Percentiles rank a stretch among this genome's conserved stretches.
Evolutionary conservation across 2,329 filamentous ascomycete species (phyloP).

Genomic region (Colletotrichum gigasporum): DNA sequence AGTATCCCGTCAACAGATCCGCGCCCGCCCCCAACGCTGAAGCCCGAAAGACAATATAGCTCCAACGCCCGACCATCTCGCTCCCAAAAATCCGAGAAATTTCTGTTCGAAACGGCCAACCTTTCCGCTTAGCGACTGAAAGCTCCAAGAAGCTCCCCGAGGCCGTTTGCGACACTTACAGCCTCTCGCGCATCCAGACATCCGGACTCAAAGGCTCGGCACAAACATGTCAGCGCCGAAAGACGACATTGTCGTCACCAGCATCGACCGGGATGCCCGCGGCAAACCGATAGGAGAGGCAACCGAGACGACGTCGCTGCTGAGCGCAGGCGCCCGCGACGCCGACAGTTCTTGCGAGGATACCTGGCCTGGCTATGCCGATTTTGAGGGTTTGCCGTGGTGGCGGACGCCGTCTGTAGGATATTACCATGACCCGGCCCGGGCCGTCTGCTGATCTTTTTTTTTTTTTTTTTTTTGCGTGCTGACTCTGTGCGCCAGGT

Average conservation of each 20-base stretch:
- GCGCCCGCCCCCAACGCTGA: not conserved
- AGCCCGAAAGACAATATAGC: slow-evolving; percentile 7
- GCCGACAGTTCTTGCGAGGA: slow-evolving; percentile 34
- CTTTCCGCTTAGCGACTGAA: not conserved
- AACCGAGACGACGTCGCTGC: slow-evolving; percentile 50
- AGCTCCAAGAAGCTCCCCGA: not conserved
- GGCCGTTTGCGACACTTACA: not conserved
- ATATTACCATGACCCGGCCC: not conserved
- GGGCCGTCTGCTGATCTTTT: not conserved
- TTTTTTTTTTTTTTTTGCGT: slow-evolving; percentile 11
- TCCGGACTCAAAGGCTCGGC: not conserved
- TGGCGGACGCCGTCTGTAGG: slow-evolving; percentile 70
- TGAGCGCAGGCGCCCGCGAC: slow-evolving; percentile 41
- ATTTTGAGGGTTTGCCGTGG: slow-evolving; percentile 71
- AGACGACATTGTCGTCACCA: slow-evolving; percentile 26
- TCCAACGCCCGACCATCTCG: not conserved
- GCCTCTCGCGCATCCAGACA: not conserved
- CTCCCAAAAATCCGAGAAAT: not conserved
- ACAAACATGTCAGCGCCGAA: slow-evolving; percentile 24
- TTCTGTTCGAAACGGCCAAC: not conserved
- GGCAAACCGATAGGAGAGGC: slow-evolving; percentile 19
- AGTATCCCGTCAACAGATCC: slow-evolving; percentile 5
- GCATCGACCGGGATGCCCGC: slow-evolving; percentile 18
- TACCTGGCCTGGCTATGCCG: slow-evolving; percentile 60
- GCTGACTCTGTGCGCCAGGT: slow-evolving; percentile 62